Evolutionary conservation across 2,329 filamentous ascomycete genomes (phyloP).

Genomic region (Ophiostoma novo-ulmi): DNA sequence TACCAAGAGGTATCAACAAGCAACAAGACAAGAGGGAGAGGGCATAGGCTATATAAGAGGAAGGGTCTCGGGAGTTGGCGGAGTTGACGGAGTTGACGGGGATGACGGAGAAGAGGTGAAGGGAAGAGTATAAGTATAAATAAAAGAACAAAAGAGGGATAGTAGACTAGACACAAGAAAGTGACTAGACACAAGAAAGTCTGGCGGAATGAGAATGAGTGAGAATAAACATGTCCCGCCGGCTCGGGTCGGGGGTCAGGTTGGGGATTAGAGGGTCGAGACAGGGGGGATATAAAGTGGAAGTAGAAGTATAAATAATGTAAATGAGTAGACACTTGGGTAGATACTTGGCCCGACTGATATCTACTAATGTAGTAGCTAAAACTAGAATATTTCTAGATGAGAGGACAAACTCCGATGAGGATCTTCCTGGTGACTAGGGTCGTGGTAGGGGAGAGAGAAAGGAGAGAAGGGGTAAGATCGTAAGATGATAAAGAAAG

Average conservation of each 20-base stretch:
- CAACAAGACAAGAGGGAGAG: not conserved
- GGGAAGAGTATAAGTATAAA: not conserved
- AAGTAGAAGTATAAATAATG: not conserved
- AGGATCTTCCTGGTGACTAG: constrained; percentile 2
- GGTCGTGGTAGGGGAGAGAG: not conserved
- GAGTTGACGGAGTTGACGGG: too few relatives aligned
- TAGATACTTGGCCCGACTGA: too few relatives aligned
- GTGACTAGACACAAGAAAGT: not conserved
- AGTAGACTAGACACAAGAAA: not conserved
- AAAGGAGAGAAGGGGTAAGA: not conserved
- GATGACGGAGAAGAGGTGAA: too few relatives aligned
- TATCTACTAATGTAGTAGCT: too few relatives aligned
- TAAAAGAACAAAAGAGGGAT: not conserved
- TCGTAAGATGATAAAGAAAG: not conserved
- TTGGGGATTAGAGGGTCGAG: not conserved
- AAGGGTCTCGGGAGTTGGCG: too few relatives aligned
- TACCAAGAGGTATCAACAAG: too few relatives aligned
- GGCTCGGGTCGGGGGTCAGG: constrained; percentile 2
- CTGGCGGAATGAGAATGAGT: too few relatives aligned
- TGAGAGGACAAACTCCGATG: not conserved
- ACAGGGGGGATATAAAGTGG: not conserved
- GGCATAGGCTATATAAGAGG: not conserved
- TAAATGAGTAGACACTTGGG: too few relatives aligned
- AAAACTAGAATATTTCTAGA: not conserved
- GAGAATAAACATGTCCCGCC: constrained; percentile 7